Base-by-base conservation (phyloP, 2,329 filamentous ascomycete species). In the Paramyrothecium roridum region DNA sequence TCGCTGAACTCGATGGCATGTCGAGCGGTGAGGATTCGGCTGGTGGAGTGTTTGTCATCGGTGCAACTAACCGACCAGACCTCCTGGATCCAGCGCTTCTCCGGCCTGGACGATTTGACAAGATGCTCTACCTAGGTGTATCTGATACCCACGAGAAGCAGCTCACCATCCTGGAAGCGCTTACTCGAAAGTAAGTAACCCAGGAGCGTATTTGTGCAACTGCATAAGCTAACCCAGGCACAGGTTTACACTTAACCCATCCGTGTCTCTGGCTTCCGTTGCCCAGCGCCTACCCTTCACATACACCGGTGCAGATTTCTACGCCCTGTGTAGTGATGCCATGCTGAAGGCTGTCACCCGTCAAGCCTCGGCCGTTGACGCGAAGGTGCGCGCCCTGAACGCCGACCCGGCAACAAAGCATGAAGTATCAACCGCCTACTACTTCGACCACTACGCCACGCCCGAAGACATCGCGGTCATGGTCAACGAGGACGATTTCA, bases 301-400 rank as follows among this genome's bases (percentile, higher is more conserved):
- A 3, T 99, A 97, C 75, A 99, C 95, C 0, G 95, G 95, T 67
- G 95, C 95, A 59, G 95, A 99, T 75, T 88, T 99, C 68, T 99
- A 99, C 73, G 95, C 95, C 1, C 82, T 99, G 20, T 98, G 93
- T 77, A 96, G 92, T 47, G 95, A 99, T 71, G 92, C 95, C 52
- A 99, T 99, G 95, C 88, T 99, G 63, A 98, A 99, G 72, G 95
- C 95, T 20, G 93, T 99, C 56, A 99, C 95, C 3, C 86, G 95
- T 6, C 91, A 96, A 68, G 92, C 95, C 2, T 83, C 85, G 1
- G 80, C 84, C 2, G 93, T 98, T 2, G 95, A 99, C 69, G 80
- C 84, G 52, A 95, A 95, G 71, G 89, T 99, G 61, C 82, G 82
- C 21, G 78, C 80, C 4, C 78, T 96, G 70, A 90, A 90, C 64